phyloP scores from a whole-genome alignment of 2,329 filamentous ascomycete genomes.

The Colletotrichum endophyticum region DNA sequence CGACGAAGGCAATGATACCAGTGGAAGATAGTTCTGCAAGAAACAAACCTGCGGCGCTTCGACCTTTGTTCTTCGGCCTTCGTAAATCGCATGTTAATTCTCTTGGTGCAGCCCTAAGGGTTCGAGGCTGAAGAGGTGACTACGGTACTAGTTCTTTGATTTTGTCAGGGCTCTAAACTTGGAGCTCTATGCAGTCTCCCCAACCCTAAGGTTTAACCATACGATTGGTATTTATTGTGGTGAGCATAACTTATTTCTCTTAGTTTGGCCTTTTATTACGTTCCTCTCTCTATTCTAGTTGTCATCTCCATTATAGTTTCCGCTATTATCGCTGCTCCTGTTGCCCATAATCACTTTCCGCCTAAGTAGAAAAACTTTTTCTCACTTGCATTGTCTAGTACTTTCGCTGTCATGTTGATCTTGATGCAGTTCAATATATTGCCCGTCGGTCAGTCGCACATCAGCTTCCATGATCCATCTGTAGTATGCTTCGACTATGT shows the following conservation, averaged over 20 bases:
- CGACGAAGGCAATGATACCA: not conserved
- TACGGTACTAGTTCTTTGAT: not conserved
- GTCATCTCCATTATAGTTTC: not conserved
- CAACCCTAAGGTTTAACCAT: not conserved
- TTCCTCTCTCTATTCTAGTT: not conserved
- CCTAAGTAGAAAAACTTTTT: not conserved
- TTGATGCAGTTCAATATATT: not conserved
- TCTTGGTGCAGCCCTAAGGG: not conserved
- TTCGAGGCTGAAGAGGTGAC: not conserved
- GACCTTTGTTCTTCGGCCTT: not conserved
- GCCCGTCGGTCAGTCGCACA: not conserved
- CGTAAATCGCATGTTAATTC: not conserved
- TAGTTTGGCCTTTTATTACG: rapidly evolving
- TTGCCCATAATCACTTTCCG: too few species aligned
- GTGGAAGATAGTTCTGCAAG: not conserved
- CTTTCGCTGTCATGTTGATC: not conserved
- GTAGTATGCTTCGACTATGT: not conserved
- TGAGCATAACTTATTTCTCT: not conserved
- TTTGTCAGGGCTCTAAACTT: not conserved
- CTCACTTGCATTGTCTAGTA: not conserved
- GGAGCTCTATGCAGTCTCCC: not conserved
- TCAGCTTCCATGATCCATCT: not conserved
- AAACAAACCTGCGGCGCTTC: not conserved
- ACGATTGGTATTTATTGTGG: not conserved
- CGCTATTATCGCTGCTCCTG: not conserved